Conservation (phyloP, 345 rosid genomes). For the Xanthoceras sorbifolium region DNA sequence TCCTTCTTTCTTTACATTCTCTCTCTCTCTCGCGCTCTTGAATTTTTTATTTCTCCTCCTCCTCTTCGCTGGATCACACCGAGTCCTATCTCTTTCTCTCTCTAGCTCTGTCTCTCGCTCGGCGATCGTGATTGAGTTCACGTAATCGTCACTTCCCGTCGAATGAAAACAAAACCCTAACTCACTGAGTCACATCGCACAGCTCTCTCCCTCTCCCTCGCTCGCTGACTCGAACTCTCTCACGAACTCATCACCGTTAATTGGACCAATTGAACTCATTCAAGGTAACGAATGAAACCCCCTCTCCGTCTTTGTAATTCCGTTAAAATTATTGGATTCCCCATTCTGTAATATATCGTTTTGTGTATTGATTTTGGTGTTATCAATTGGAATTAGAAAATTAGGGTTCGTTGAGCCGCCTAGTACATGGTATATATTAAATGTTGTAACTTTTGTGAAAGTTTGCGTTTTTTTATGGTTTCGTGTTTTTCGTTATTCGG, state of each 20-base stretch:
- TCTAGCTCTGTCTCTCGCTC: background rate
- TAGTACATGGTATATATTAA: background rate
- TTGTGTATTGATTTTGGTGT: background rate
- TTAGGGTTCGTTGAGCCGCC: background rate
- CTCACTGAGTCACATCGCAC: slow-evolving; percentile 13
- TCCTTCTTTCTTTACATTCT: background rate
- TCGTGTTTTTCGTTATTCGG: background rate
- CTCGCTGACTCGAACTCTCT: too few species aligned
- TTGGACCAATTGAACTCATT: background rate
- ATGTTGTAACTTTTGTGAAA: background rate
- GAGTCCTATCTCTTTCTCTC: background rate
- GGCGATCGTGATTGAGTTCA: slow-evolving; percentile 8
- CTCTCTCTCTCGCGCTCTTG: background rate
- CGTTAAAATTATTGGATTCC: background rate
- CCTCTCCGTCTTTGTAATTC: background rate
- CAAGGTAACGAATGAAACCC: slow-evolving; percentile 11
- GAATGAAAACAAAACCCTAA: slow-evolving; percentile 1
- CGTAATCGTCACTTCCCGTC: slow-evolving; percentile 12
- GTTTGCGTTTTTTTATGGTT: background rate
- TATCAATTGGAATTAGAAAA: background rate
- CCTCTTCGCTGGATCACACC: slow-evolving; percentile 8
- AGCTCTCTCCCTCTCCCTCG: background rate
- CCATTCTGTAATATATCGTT: background rate
- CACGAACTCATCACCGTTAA: background rate
- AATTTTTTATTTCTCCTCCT: background rate